These are phyloP conservation scores for Nymphaea colorata DNA, from an alignment of 164 flowering plant genomes.

Conservation along the genomic window DNA sequence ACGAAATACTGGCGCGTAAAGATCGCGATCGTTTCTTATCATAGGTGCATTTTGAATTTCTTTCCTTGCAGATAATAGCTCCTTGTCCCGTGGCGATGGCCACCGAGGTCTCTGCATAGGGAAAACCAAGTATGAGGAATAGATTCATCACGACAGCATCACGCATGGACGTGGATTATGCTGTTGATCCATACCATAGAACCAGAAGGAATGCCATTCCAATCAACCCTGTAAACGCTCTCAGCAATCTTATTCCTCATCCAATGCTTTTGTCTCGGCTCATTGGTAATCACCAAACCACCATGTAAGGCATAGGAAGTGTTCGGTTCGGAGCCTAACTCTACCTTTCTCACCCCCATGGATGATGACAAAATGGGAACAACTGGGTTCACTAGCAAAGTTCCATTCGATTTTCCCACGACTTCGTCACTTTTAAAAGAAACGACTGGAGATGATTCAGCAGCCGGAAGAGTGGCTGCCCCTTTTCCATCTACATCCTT, in stretches of 20 bases:
- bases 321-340: neutral
- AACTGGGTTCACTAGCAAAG: neutral
- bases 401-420: neutral
- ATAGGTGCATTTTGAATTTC: slow-evolving; percentile 12
- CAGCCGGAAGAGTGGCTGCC: neutral
- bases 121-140: neutral
- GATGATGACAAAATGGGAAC: neutral
- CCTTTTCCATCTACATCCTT: neutral
- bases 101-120: slow-evolving; percentile 6
- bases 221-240: neutral
- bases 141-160: neutral
- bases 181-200: neutral
- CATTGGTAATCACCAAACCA: slow-evolving; percentile 3
- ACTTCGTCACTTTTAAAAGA: neutral
- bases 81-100: slow-evolving; percentile 7
- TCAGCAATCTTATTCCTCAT: neutral
- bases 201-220: neutral
- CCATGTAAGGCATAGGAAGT: neutral
- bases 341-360: neutral
- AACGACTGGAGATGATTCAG: neutral
- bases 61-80: slow-evolving; percentile 9
- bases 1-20: slow-evolving; percentile 10
- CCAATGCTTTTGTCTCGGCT: neutral
- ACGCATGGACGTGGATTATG: neutral
- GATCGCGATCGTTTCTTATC: slow-evolving; percentile 4